Evolutionary conservation across 345 rosid species (phyloP).

Genomic region (Trapa incisa): DNA sequence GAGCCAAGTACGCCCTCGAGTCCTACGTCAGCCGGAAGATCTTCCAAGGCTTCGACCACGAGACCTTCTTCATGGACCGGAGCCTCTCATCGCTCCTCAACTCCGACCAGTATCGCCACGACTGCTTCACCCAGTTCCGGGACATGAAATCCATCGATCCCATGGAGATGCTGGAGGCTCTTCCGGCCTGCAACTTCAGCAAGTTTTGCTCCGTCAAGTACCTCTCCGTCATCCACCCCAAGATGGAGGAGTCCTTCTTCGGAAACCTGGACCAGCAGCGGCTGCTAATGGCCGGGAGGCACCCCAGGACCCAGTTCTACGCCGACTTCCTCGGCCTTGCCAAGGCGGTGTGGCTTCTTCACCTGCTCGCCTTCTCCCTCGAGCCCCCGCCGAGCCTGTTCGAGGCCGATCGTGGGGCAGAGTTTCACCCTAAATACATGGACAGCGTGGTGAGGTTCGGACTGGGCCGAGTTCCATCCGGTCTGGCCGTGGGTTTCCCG

Average conservation of each 20-base stretch:
- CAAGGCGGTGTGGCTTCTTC: conserved; percentile 84
- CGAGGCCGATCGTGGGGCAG: conserved; percentile 74
- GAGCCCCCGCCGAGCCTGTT: conserved; percentile 82
- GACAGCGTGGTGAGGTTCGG: conserved; percentile 68
- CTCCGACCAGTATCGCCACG: conserved; percentile 65
- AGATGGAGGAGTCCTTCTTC: conserved; percentile 90
- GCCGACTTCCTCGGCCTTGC: conserved; percentile 68
- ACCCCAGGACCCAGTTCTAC: conserved; percentile 78
- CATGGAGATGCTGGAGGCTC: conserved; percentile 68
- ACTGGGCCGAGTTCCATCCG: conserved; percentile 45
- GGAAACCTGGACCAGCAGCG: conserved; percentile 65
- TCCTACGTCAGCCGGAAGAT: conserved; percentile 64
- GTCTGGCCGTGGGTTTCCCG: conserved; percentile 70
- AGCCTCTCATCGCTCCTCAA: conserved; percentile 74
- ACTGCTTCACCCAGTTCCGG: conserved; percentile 70
- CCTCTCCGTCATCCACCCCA: conserved; percentile 71
- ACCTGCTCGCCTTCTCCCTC: conserved; percentile 81
- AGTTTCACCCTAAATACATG: conserved; percentile 71
- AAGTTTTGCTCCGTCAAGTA: conserved; percentile 80
- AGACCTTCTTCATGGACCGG: conserved; percentile 88
- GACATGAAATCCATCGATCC: conserved; percentile 98
- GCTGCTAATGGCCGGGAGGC: conserved; percentile 53
- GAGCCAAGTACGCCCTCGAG: conserved; percentile 74
- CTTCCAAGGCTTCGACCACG: conserved; percentile 83
- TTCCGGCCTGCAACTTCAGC: conserved; percentile 79